Evolutionary conservation across 129 eudicot species (phyloP).

Genomic region (Helianthus tuberosus): DNA sequence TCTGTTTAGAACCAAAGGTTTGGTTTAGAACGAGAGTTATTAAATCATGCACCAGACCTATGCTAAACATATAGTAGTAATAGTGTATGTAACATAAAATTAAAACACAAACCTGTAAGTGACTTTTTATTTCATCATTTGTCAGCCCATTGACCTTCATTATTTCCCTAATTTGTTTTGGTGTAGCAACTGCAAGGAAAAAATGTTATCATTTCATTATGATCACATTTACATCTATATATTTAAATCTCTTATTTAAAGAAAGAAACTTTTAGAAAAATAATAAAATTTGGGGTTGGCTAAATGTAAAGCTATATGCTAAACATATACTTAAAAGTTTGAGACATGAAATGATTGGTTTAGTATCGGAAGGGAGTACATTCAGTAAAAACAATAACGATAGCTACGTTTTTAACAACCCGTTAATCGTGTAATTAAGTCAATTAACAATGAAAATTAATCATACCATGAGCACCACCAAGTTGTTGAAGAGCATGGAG

Average conservation of each 20-base stretch:
- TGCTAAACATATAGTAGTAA: not conserved
- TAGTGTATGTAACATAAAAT: not conserved
- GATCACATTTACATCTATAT: not conserved
- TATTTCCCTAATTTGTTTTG: slow-evolving; percentile 92
- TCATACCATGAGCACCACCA: slow-evolving; percentile 89
- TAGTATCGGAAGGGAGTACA: no score
- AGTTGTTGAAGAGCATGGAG: slow-evolving; percentile 92
- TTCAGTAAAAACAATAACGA: no score
- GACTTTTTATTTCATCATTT: slow-evolving; percentile 96
- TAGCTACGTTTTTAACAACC: no score
- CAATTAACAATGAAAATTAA: not conserved
- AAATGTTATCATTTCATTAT: not conserved
- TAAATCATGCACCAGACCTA: not conserved
- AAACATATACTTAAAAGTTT: no score
- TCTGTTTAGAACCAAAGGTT: slow-evolving; percentile 43
- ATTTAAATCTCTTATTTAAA: not conserved
- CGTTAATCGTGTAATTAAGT: not conserved
- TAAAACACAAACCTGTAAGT: slow-evolving; percentile 74
- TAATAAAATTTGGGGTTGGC: no score
- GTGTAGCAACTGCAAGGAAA: slow-evolving; percentile 79
- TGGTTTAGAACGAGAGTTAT: slow-evolving; percentile 15
- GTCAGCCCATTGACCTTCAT: slow-evolving; percentile 99
- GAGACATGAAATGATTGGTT: no score
- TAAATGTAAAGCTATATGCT: no score
- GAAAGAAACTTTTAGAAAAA: not conserved